These are phyloP conservation scores for Chaetomiaceae sp. DNA, from an alignment of 2,329 filamentous ascomycete species.

Conservation along the genomic window DNA sequence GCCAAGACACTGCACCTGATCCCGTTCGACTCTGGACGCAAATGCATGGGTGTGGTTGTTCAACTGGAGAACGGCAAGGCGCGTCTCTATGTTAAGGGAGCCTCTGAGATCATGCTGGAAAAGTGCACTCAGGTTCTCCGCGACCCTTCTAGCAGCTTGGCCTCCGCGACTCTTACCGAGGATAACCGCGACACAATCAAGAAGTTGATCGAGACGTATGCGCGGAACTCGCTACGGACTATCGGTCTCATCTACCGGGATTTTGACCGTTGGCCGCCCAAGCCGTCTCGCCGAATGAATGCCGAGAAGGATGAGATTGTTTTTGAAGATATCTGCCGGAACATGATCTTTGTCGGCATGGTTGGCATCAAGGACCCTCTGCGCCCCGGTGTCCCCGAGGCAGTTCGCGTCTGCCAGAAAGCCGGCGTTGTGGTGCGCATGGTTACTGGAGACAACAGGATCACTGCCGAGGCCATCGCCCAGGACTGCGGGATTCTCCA, in stretches of 20 bases:
- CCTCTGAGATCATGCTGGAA: constrained; percentile 58
- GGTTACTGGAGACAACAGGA: constrained; percentile 79
- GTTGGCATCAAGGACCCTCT: constrained; percentile 81
- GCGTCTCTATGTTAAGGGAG: constrained; percentile 59
- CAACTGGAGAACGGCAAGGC: constrained; percentile 48
- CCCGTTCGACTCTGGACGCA: constrained; percentile 71
- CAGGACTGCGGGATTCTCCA: constrained; percentile 73
- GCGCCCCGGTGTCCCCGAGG: constrained; percentile 67
- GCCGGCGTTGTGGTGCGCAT: constrained; percentile 78
- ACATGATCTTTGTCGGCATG: constrained; percentile 65
- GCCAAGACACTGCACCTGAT: constrained; percentile 57
- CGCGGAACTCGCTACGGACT: constrained; percentile 73
- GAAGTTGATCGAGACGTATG: constrained; percentile 70
- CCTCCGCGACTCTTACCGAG: constrained; percentile 42
- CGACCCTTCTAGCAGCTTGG: constrained; percentile 44
- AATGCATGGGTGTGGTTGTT: constrained; percentile 63
- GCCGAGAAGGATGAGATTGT: constrained; percentile 56
- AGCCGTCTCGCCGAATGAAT: constrained; percentile 50
- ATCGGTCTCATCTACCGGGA: constrained; percentile 82
- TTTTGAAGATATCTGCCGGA: constrained; percentile 62
- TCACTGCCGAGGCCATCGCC: constrained; percentile 75
- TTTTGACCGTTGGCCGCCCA: constrained; percentile 79
- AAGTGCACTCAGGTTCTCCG: constrained; percentile 51
- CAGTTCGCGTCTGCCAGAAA: constrained; percentile 67
- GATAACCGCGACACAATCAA: constrained; percentile 56